Percentiles rank a stretch among this genome's conserved stretches.
Conservation (phyloP, 345 rosid species). For the Erysimum cheiranthoides region DNA sequence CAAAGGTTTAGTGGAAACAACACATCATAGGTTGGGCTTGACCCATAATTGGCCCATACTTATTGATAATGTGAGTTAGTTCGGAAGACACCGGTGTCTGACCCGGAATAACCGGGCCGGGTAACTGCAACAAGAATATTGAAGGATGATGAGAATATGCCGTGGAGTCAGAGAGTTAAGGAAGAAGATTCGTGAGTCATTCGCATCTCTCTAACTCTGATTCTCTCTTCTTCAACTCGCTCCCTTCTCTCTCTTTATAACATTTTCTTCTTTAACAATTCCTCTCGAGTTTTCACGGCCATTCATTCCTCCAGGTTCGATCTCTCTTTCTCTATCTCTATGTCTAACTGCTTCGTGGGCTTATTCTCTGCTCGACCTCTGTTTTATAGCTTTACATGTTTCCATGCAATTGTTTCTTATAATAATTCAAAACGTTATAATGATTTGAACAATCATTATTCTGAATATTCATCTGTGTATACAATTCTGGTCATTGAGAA, state of each 20-base stretch:
- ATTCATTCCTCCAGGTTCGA: conserved; percentile 40
- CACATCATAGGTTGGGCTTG: conserved; percentile 11
- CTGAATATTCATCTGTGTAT: no score
- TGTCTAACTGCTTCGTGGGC: neutral
- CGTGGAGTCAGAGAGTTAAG: conserved; percentile 33
- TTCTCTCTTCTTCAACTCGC: conserved; percentile 27
- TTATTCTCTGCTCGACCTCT: neutral
- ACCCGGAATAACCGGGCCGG: conserved; percentile 23
- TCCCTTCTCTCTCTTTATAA: conserved; percentile 27
- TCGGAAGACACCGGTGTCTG: neutral
- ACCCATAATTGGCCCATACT: neutral
- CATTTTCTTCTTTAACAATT: conserved; percentile 21
- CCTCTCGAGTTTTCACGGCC: conserved; percentile 23
- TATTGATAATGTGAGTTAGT: neutral
- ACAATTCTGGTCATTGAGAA: neutral
- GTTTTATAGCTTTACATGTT: neutral
- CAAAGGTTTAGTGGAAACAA: no score
- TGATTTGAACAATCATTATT: no score
- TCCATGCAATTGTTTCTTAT: neutral
- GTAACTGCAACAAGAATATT: neutral
- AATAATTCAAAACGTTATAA: neutral
- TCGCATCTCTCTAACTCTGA: conserved; percentile 47
- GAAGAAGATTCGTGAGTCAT: conserved; percentile 45
- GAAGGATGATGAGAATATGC: conserved; percentile 39
- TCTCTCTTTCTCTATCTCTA: conserved; percentile 11